Percentiles rank a stretch among this genome's conserved stretches.
Conservation (phyloP, 202 grass and related monocot genomes). For the Elaeis oleifera region DNA sequence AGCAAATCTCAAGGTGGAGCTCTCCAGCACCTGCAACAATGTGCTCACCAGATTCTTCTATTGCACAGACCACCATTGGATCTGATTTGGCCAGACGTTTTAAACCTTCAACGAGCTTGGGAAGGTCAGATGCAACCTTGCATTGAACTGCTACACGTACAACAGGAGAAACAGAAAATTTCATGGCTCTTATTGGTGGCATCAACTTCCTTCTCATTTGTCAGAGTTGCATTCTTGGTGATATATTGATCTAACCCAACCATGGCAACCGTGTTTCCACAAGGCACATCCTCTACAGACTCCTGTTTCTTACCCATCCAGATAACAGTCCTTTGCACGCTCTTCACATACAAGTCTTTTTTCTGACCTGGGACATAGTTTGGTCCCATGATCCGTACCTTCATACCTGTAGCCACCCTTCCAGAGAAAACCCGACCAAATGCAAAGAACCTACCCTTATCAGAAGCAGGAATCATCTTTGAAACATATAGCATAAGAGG, state of each 20-base stretch:
- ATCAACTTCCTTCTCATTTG: constrained; percentile 35
- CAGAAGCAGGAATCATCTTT: constrained; percentile 42
- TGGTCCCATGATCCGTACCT: constrained; percentile 43
- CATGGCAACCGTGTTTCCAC: constrained; percentile 40
- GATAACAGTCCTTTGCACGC: constrained; percentile 34
- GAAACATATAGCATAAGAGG: constrained; percentile 44
- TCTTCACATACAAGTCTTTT: constrained; percentile 39
- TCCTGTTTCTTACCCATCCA: constrained; percentile 51
- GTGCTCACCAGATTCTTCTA: constrained; percentile 34
- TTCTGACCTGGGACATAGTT: constrained; percentile 44
- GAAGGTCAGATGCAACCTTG: constrained; percentile 34
- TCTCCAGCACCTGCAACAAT: constrained; percentile 39
- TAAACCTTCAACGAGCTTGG: constrained; percentile 43
- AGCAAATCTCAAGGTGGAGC: constrained; percentile 44
- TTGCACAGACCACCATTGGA: constrained; percentile 35
- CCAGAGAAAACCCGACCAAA: constrained; percentile 42
- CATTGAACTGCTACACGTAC: constrained; percentile 32
- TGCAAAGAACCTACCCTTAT: constrained; percentile 46
- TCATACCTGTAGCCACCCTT: constrained; percentile 32
- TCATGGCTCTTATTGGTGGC: constrained; percentile 43
- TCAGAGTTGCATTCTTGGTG: constrained; percentile 41
- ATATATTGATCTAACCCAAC: constrained; percentile 41
- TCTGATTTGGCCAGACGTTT: constrained; percentile 37
- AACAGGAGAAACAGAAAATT: constrained; percentile 42
- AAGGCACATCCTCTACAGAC: constrained; percentile 44